Evolutionary conservation across 2,329 filamentous ascomycete species (phyloP), one percentile per base, ranked within the genome.

Genomic region (Arthrobotrys musiformis): DNA sequence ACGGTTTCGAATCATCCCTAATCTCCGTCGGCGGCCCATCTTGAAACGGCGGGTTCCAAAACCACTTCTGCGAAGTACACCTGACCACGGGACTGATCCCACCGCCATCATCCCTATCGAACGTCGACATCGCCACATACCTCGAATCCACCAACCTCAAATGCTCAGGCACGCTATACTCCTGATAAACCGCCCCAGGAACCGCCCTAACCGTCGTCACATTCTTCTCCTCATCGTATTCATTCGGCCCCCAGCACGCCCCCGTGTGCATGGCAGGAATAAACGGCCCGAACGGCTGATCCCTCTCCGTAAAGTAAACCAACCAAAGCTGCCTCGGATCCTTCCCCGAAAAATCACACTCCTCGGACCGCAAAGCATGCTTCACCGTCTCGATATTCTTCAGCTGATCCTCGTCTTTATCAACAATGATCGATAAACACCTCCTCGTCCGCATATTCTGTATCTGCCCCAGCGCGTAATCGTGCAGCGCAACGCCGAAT

Each of bases 11-110:
- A 17, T 61, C 17, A 26, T 70, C 66, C 19, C 26, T 26, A 63
- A 44, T 56, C 44, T 58, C 40, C 28, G 68, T 72, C 33, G 26
- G 28, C 7, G 30, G 13, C 13, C 24, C 69, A 40, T 48, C n/a
- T 15, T 37, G 26, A 50, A 76, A 76, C 56, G 63, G 54, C 2
- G 70, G 70, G 33, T 68, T 56, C 13, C 69, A 69, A 37, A 69
- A 62, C 70, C 70, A 76, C 19, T 76, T 76, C 58, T 69, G 56
- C n/a, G 54, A 46, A 26, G 70, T 76, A 60, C 70, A 76, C 56
- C 28, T 62, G 9, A 60, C 70, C 26, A 58, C 56, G 5, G 70
- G 63, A 33, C 54, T 69, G 19, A 63, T 42, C 63, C 63, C 56
- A 13, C 33, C 54, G 8, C 17, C 26, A 44, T 69, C 63, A 35